These are phyloP conservation scores for Taphrina deformans DNA, from an alignment of 1,139 yeast species.

Conservation along the genomic window DNA sequence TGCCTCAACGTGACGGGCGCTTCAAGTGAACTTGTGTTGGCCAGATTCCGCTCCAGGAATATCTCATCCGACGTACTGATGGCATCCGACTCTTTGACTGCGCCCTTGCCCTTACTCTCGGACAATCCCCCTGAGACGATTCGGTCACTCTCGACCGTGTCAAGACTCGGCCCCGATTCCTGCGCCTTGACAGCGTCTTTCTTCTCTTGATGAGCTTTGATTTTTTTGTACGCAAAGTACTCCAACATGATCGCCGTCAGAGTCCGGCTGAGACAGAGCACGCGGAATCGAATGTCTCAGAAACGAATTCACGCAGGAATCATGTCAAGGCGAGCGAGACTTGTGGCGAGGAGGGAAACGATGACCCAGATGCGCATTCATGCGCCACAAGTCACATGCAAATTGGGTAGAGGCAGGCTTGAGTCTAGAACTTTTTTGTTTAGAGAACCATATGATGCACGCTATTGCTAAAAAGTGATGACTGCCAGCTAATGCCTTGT, in stretches of 20 bases:
- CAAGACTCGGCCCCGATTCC: neutral
- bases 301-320: no score
- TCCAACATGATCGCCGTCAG: no score
- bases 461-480: no score
- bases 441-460: no score
- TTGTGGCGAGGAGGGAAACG: neutral
- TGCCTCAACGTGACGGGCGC: slow-evolving; percentile 16
- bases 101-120: neutral
- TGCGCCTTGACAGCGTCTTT: neutral
- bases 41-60: slow-evolving; percentile 21
- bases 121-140: neutral
- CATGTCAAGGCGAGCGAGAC: no score
- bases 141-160: neutral
- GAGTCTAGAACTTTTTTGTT: neutral
- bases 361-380: neutral
- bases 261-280: no score
- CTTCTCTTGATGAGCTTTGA: slow-evolving; percentile 13
- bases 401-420: no score
- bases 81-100: slow-evolving; percentile 1
- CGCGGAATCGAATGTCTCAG: no score
- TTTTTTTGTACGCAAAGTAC: slow-evolving; percentile 21
- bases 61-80: slow-evolving; percentile 17
- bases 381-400: neutral
- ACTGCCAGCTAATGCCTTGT: neutral
- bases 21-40: neutral